phyloP scores from a whole-genome alignment of 2,329 filamentous ascomycete species.

The Apiospora malaysiana region DNA sequence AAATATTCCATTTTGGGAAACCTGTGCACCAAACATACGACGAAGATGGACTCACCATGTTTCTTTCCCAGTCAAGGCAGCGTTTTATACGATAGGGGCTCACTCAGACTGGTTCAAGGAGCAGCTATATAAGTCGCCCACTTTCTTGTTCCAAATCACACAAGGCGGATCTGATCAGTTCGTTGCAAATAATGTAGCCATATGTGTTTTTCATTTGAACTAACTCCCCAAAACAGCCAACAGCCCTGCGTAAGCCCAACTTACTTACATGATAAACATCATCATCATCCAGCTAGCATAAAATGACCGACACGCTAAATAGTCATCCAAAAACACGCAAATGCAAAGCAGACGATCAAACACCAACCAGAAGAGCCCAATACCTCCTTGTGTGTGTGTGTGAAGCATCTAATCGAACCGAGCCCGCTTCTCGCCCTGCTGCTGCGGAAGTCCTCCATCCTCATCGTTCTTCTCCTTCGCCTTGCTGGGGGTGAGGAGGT shows the following conservation, averaged over 20 bases:
- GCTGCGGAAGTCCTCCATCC: not conserved
- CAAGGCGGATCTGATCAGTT: no score
- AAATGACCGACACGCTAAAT: constrained; percentile 13
- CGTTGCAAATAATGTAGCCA: not conserved
- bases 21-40: not conserved
- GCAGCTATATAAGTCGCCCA: not conserved
- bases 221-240: not conserved
- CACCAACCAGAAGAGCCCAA: not conserved
- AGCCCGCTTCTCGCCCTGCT: not conserved
- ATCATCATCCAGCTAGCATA: not conserved
- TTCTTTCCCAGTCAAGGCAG: no score
- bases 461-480: constrained; percentile 1
- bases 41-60: not conserved
- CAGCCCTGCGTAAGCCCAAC: not conserved
- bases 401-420: not conserved
- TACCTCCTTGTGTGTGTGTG: no score
- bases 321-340: not conserved
- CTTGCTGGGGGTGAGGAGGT: not conserved
- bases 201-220: not conserved
- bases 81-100: not conserved
- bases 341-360: not conserved
- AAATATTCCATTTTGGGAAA: not conserved
- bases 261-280: not conserved
- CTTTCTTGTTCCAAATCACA: not conserved
- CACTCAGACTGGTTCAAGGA: not conserved